phyloP scores from a whole-genome alignment of 1,284 basidiomycete genomes.

The Cryptococcus neoformans region DNA sequence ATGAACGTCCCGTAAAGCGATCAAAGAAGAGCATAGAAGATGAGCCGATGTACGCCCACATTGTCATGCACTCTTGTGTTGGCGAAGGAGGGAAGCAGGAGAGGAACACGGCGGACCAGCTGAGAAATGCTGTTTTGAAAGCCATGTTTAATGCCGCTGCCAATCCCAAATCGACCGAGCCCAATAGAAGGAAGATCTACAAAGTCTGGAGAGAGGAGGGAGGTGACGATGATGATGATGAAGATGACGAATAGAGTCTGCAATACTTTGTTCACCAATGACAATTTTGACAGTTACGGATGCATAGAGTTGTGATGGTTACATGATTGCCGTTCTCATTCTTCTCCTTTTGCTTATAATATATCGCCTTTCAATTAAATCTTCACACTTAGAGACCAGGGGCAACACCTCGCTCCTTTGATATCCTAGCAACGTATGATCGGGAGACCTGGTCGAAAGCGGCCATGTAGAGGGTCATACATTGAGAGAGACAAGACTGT shows the following conservation, averaged over 20 bases:
- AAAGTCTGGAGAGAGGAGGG: slow-evolving; percentile 64
- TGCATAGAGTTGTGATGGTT: slow-evolving; percentile 16
- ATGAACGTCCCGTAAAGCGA: slow-evolving; percentile 26
- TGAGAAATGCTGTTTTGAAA: slow-evolving; percentile 62
- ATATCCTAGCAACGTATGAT: slow-evolving; percentile 45
- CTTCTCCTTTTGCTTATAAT: neutral
- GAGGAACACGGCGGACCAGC: slow-evolving; percentile 19
- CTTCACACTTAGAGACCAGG: slow-evolving; percentile 13
- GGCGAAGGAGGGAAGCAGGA: slow-evolving; percentile 20
- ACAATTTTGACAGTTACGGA: neutral
- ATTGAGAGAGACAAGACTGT: slow-evolving; percentile 46
- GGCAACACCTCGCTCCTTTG: slow-evolving; percentile 32
- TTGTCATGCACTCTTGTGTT: slow-evolving; percentile 26
- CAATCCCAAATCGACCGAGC: slow-evolving; percentile 54
- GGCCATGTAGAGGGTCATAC: slow-evolving; percentile 49
- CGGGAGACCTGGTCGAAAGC: slow-evolving; percentile 49
- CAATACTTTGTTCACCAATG: neutral
- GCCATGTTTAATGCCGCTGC: slow-evolving; percentile 73
- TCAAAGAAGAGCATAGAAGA: slow-evolving; percentile 45
- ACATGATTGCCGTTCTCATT: slow-evolving; percentile 6
- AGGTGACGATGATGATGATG: slow-evolving; percentile 45
- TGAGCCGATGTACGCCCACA: slow-evolving; percentile 39
- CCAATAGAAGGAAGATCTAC: slow-evolving; percentile 79
- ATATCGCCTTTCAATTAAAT: neutral
- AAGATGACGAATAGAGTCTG: slow-evolving; percentile 6